phyloP scores from a whole-genome alignment of 2,329 filamentous ascomycete genomes.

The Aplosporella prunicola region DNA sequence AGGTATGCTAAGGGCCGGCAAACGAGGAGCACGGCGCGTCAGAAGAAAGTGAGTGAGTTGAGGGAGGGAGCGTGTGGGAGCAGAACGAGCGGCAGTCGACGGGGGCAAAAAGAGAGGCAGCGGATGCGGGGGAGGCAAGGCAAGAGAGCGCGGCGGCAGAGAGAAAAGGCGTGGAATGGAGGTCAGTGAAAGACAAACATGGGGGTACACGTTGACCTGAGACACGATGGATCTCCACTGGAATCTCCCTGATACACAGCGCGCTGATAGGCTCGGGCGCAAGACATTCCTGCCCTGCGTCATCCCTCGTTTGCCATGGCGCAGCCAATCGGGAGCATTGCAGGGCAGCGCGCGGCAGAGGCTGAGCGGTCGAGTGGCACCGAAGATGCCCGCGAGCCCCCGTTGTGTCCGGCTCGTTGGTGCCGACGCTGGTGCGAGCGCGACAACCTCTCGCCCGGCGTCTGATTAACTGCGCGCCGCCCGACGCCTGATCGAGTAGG shows the following conservation, averaged over 20 bases:
- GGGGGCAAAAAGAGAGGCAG: conserved; percentile 8
- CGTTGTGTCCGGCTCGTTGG: no score
- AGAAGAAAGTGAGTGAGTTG: conserved; percentile 3
- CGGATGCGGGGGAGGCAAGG: conserved; percentile 9
- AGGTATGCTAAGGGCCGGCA: conserved; percentile 1
- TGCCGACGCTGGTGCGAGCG: no score
- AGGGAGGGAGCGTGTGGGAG: no score
- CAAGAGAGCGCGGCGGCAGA: conserved; percentile 6
- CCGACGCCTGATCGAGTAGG: no score
- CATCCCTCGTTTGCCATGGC: no score
- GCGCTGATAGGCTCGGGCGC: conserved; percentile 5
- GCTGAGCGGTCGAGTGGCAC: no score
- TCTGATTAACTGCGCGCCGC: no score
- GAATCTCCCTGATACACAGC: conserved; percentile 11
- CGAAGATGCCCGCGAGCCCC: no score
- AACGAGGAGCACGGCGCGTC: no score
- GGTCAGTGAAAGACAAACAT: conserved; percentile 9
- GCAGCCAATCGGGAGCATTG: no score
- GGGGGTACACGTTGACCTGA: conserved; percentile 12
- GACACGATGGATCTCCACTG: conserved; percentile 11
- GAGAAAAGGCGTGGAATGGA: conserved; percentile 6
- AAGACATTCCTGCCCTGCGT: conserved; percentile 9
- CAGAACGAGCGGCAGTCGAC: conserved; percentile 2
- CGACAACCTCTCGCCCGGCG: no score
- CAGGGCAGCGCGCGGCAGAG: no score